Percentiles rank a stretch among this genome's conserved stretches.
Conservation (phyloP, 768 basidiomycete species). For the Amanita pallidorosea region DNA sequence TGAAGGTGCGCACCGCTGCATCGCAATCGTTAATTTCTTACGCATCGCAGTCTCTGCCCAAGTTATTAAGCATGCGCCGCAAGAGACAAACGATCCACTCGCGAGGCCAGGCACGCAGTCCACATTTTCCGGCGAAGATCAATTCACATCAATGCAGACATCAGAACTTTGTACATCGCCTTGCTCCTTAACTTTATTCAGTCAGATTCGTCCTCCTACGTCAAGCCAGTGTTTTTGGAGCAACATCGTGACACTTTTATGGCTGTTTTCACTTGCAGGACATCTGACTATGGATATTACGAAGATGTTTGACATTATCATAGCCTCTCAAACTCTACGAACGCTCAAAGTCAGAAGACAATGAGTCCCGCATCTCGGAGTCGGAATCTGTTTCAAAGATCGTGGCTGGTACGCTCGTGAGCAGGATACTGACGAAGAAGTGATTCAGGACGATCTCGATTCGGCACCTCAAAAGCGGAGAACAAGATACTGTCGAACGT, state of each 20-base stretch:
- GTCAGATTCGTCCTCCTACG: conserved; percentile 27
- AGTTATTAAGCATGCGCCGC: conserved; percentile 65
- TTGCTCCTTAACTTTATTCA: conserved; percentile 69
- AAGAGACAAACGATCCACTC: conserved; percentile 35
- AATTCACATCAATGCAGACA: conserved; percentile 38
- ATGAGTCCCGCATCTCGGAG: conserved; percentile 60
- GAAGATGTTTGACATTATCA: not conserved
- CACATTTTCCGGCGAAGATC: not conserved
- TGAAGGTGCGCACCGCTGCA: no score
- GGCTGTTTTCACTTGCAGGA: conserved; percentile 63
- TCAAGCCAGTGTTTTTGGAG: conserved; percentile 60
- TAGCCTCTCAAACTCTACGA: conserved; percentile 73
- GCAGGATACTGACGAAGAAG: conserved; percentile 28
- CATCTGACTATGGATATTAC: no score
- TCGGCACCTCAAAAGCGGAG: conserved; percentile 15
- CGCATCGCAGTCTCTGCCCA: no score
- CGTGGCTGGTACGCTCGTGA: conserved; percentile 87
- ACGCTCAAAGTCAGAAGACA: conserved; percentile 36
- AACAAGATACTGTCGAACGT: conserved; percentile 80
- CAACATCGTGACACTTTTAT: conserved; percentile 56
- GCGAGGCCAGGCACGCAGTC: conserved; percentile 42
- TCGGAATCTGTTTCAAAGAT: conserved; percentile 81
- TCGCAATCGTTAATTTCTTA: no score
- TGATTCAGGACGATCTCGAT: conserved; percentile 23
- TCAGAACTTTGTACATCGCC: conserved; percentile 64